phyloP scores from a whole-genome alignment of 1,139 yeast genomes.

The Candida sp. region DNA sequence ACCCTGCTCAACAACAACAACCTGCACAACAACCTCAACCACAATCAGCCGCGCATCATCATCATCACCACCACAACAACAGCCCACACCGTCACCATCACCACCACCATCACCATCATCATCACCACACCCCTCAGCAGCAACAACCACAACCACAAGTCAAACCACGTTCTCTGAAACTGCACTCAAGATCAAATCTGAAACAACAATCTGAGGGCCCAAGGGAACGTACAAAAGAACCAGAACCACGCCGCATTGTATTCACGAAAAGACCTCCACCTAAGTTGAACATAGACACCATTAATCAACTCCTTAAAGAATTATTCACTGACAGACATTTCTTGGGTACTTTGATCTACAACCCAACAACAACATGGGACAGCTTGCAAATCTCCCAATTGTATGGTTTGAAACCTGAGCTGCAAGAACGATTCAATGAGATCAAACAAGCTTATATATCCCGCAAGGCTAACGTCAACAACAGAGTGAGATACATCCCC shows the following conservation, averaged over 20 bases:
- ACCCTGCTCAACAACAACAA: conserved; percentile 2
- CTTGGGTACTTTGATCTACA: conserved; percentile 67
- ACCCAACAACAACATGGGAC: conserved; percentile 55
- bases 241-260: conserved; percentile 1
- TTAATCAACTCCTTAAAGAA: conserved; percentile 45
- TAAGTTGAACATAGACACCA: conserved; percentile 46
- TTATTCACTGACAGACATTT: conserved; percentile 52
- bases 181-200: conserved; percentile 1
- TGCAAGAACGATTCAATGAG: conserved; percentile 33
- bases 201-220: conserved; percentile 13
- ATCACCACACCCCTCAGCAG: background rate
- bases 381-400: conserved; percentile 41
- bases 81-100: conserved; percentile 8
- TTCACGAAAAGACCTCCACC: conserved; percentile 16
- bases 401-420: conserved; percentile 40
- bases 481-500: conserved; percentile 36
- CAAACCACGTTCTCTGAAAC: too few species aligned
- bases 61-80: conserved; percentile 7
- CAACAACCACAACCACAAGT: conserved; percentile 9
- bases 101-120: conserved; percentile 9
- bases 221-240: conserved; percentile 1
- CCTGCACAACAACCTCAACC: conserved; percentile 2
- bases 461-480: conserved; percentile 19
- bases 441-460: conserved; percentile 29
- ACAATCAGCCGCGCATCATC: background rate